Evolutionary conservation across 2,329 filamentous ascomycete species (phyloP), one percentile per base, ranked within the genome.

Genomic region (Fulvia fulva): DNA sequence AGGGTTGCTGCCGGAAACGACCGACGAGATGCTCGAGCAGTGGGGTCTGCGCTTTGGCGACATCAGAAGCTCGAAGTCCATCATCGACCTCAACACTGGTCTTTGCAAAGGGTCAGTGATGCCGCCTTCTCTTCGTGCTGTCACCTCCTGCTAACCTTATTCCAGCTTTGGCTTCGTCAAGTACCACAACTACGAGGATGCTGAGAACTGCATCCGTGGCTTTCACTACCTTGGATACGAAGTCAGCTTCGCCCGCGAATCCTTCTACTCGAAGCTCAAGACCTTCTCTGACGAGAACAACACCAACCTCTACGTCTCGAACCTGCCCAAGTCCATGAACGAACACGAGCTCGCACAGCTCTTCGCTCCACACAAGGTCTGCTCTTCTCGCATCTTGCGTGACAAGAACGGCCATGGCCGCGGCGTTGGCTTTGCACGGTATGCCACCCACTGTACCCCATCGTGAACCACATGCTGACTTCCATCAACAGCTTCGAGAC

Each of bases 231-330:
- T 96, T 65, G 93, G 93, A 55, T 99, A 97, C 71, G 94, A 99
- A 79, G 93, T 96, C 68, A 96, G 93, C 71, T 97, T 97, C 78
- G 94, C 95, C 67, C 85, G 92, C 89, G 94, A 97, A 80, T 97
- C 93, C 21, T 97, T 97, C 78, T 99, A 99, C 76, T 68, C 92
- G 66, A 91, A 95, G 67, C 88, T 99, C 68, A 97, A 99, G 82
- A 93, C 94, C 47, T 90, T 97, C 70, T 89, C 92, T 56, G 93
- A 99, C 70, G 89, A 89, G 53, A 71, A 76, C 44, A 97, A 95
- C 49, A 97, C 94, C 64, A 99, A 99, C 73, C 84, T 99, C 63
- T 99, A 99, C 76, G 92, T 97, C 63, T 99, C 95, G 26, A 99
- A 97, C 76, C 83, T 99, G 46, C 94, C 94, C 34, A 92, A 93